These are phyloP conservation scores for Starmera amethionina DNA, from an alignment of 805 yeast genomes.

Conservation along the genomic window DNA sequence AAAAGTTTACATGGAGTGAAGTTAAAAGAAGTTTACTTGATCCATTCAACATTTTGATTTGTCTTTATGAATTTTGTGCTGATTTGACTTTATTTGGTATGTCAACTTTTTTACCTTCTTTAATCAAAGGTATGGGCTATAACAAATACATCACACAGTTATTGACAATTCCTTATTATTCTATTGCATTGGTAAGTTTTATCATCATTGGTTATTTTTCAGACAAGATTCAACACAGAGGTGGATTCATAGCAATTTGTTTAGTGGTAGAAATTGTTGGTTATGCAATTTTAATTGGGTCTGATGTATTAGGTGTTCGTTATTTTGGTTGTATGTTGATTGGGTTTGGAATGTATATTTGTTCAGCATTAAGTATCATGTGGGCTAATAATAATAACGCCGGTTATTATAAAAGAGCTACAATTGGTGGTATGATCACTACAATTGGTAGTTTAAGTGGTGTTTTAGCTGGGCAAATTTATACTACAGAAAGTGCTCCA, in stretches of 20 bases:
- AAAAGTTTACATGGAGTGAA: conserved; percentile 26
- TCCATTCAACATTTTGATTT: conserved; percentile 24
- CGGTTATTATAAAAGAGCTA: conserved; percentile 29
- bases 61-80: conserved; percentile 34
- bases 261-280: conserved; percentile 23
- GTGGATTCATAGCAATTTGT: conserved; percentile 25
- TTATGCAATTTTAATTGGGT: conserved; percentile 22
- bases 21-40: conserved; percentile 28
- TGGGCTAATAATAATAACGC: conserved; percentile 32
- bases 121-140: conserved; percentile 34
- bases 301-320: conserved; percentile 24
- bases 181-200: conserved; percentile 23
- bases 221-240: conserved; percentile 24
- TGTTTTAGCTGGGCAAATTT: conserved; percentile 28
- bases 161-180: conserved; percentile 34
- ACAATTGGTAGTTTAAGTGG: conserved; percentile 28
- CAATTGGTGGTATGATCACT: conserved; percentile 27
- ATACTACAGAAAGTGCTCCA: conserved; percentile 27
- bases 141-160: conserved; percentile 30
- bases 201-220: conserved; percentile 22
- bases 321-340: conserved; percentile 28
- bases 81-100: conserved; percentile 34
- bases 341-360: conserved; percentile 29
- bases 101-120: conserved; percentile 35
- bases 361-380: conserved; percentile 28